A percentile compares a stretch with the other conserved stretches of the same genome.
Conservation (phyloP, 2,329 filamentous ascomycete species). For the Venturia asperata region DNA sequence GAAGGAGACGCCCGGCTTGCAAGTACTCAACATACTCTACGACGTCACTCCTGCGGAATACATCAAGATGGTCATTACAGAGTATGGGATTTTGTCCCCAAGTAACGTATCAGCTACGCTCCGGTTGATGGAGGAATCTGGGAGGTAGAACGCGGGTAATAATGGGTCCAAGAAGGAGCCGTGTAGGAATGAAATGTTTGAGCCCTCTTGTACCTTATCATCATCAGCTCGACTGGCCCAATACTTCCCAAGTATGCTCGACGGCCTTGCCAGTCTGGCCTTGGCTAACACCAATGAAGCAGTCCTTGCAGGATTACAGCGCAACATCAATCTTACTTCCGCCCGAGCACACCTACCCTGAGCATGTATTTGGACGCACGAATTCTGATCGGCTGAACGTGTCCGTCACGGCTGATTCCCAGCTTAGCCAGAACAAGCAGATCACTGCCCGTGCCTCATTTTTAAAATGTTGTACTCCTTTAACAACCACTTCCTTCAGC, state of each 20-base stretch:
- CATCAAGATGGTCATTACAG: constrained; percentile 82
- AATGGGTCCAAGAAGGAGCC: background rate
- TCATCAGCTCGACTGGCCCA: background rate
- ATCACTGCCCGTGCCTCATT: background rate
- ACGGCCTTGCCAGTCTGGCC: background rate
- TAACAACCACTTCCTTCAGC: background rate
- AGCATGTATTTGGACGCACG: background rate
- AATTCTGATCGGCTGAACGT: background rate
- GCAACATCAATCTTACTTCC: background rate
- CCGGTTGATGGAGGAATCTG: constrained; percentile 36
- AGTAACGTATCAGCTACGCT: constrained; percentile 75
- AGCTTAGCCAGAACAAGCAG: background rate
- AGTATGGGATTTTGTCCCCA: constrained; percentile 79
- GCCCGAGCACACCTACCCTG: background rate
- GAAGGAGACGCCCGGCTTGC: constrained; percentile 37
- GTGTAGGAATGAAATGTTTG: constrained; percentile 13
- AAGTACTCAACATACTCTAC: constrained; percentile 71
- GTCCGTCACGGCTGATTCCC: background rate
- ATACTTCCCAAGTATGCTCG: background rate
- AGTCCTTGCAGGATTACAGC: background rate
- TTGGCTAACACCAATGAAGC: background rate
- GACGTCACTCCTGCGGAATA: constrained; percentile 86
- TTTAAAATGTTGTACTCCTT: background rate
- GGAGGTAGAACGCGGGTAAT: background rate
- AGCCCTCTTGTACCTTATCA: background rate